Conservation (phyloP, 768 basidiomycete genomes). For the Gloeopeniophorella convolvens region DNA sequence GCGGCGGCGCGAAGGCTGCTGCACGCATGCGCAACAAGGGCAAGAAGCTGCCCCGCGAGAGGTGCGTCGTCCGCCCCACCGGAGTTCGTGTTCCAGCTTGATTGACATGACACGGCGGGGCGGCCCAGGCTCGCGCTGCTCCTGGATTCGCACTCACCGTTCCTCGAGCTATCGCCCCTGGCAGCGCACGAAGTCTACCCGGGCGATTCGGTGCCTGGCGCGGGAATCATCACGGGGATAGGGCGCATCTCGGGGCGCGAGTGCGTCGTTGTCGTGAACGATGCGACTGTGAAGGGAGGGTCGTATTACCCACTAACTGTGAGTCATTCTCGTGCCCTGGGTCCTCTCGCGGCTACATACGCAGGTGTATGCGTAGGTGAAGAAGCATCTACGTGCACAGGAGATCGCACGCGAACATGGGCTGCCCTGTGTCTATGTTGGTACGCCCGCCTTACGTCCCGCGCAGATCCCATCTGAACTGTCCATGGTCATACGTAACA, state of each 20-base stretch:
- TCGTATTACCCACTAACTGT: constrained; percentile 88
- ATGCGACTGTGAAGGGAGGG: constrained; percentile 90
- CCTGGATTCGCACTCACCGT: constrained; percentile 82
- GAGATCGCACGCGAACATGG: constrained; percentile 90
- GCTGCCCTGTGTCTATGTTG: constrained; percentile 87
- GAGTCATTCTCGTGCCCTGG: constrained; percentile 17
- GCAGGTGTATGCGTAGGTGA: constrained; percentile 46
- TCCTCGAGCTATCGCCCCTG: constrained; percentile 79
- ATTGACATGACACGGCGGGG: not conserved
- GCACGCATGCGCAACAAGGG: constrained; percentile 71
- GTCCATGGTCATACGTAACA: constrained; percentile 24
- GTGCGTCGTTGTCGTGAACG: constrained; percentile 89
- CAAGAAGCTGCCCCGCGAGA: constrained; percentile 78
- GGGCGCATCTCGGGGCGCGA: constrained; percentile 70
- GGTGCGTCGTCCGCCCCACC: constrained; percentile 39
- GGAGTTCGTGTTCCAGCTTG: not conserved
- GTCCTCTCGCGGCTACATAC: not conserved
- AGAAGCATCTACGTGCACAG: constrained; percentile 93
- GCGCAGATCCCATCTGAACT: constrained; percentile 9
- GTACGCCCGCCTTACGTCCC: constrained; percentile 37
- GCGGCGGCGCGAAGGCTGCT: constrained; percentile 70
- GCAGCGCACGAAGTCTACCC: constrained; percentile 87
- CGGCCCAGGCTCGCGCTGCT: constrained; percentile 38
- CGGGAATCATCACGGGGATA: constrained; percentile 82
- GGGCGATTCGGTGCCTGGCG: constrained; percentile 70